Percentiles rank a stretch among this genome's conserved stretches.
Evolutionary conservation across 495 filamentous ascomycete species (phyloP).

Genomic region (Aspergillus bridgeri): DNA sequence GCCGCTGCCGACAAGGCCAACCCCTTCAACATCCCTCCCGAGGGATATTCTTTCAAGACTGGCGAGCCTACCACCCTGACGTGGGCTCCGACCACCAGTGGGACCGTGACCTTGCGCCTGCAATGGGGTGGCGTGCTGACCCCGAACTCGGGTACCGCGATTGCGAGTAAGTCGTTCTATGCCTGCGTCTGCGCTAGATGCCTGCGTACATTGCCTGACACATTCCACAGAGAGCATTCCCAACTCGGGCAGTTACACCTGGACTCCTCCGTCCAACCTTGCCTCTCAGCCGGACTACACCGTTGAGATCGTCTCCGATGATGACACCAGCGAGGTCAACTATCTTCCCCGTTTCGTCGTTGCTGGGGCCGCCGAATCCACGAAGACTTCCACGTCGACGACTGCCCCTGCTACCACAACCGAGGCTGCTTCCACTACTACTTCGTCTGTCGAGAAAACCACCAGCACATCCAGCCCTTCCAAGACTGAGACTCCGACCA

Average conservation of each 20-base stretch:
- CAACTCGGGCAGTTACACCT: conserved; percentile 58
- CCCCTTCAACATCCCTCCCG: conserved; percentile 51
- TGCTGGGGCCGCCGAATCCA: conserved; percentile 43
- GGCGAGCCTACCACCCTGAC: conserved; percentile 49
- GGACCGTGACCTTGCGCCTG: conserved; percentile 53
- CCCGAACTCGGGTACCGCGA: conserved; percentile 39
- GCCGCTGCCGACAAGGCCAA: conserved; percentile 39
- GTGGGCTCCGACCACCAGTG: conserved; percentile 53
- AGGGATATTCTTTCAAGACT: conserved; percentile 44
- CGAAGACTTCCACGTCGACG: conserved; percentile 17
- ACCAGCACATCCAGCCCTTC: conserved; percentile 35
- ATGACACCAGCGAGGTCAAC: conserved; percentile 45
- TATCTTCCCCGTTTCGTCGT: conserved; percentile 59
- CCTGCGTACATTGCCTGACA: conserved; percentile 15
- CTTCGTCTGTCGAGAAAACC: conserved; percentile 44
- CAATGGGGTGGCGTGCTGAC: conserved; percentile 47
- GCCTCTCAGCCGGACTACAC: conserved; percentile 51
- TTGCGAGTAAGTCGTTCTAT: conserved; percentile 49
- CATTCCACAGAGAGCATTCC: conserved; percentile 41
- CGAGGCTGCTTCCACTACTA: conserved; percentile 35
- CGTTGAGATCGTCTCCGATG: conserved; percentile 54
- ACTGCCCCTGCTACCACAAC: conserved; percentile 52
- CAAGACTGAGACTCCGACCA: conserved; percentile 11
- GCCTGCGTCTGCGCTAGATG: background rate
- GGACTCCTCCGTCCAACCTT: conserved; percentile 45